Evolutionary conservation across 495 filamentous ascomycete species (phyloP), one percentile per base, ranked within the genome.

Genomic region (Hypoxylon fragiforme): DNA sequence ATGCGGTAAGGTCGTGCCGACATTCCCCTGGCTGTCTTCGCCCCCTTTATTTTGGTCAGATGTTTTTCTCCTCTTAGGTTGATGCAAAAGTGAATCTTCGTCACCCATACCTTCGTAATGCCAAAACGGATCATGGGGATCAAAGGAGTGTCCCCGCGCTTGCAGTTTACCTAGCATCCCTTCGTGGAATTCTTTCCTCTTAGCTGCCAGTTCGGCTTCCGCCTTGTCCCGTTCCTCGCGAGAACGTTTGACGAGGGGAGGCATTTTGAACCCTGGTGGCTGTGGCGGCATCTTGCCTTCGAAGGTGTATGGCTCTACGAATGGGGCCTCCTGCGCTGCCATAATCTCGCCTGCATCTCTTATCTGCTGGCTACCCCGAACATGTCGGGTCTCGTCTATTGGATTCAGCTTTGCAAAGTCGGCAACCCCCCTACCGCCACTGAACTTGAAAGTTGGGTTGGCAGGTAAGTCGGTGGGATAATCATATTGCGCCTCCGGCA

Each of bases 391-490:
- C 19, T 39, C 26, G 19, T 26, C 31, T 3, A 39, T 16, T 6
- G 15, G 20, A 6, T 18, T 30, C 15, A 41, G 41, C 18, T 43
- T 43, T 7, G 37, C 2, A 3, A 51, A 21, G 22, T 48, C 51
- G 19, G 50, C 7, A 15, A 54, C 42, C 0, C 20, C 6, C 11
- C 18, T 50, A 3, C 57, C 50, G 7, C 44, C 46, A 7, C 1
- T 9, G 20, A 56, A 49, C 37, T 3, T 39, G 43, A 56, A 56
- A n/a, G 42, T 52, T 12, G 58, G 46, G 21, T 26, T 20, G 5
- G 37, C 43, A 3, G 58, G 58, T 6, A 24, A 43, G 31, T 48
- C 42, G 24, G 39, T 15, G 8, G 36, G 36, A 15, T 62, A 62
- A 20, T 52, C 41, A 32, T 52, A 48, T n/a, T 44, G 18, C 5